Evolutionary conservation across 1,284 basidiomycete species (phyloP).

Genomic region (Irpex lacteus): DNA sequence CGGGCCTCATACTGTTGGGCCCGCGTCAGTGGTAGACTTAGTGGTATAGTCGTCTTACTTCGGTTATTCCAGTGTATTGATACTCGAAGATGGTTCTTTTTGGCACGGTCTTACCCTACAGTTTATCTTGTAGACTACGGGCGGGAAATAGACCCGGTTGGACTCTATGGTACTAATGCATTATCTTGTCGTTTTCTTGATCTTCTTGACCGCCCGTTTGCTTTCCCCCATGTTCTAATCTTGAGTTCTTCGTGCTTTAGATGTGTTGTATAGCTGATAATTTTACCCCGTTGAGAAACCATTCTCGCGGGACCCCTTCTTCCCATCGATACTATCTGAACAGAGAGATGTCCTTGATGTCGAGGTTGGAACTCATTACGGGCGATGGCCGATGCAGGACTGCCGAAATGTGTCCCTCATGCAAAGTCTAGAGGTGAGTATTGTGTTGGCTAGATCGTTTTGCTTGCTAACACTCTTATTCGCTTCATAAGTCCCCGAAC

Average conservation of each 20-base stretch:
- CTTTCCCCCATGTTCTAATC: too few relatives aligned
- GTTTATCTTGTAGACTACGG: neutral
- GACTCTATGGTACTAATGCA: neutral
- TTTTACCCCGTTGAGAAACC: too few relatives aligned
- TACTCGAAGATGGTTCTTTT: neutral
- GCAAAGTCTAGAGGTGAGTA: neutral
- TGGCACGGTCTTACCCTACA: neutral
- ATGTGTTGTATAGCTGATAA: neutral
- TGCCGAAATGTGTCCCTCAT: neutral
- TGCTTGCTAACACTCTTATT: neutral
- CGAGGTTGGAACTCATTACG: too few relatives aligned
- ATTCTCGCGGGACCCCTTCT: too few relatives aligned
- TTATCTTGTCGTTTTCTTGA: neutral
- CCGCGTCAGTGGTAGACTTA: neutral
- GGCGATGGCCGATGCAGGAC: too few relatives aligned
- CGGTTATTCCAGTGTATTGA: neutral
- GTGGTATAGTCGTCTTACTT: conserved; percentile 1
- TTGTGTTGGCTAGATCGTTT: neutral
- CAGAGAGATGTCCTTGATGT: too few relatives aligned
- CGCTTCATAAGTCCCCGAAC: neutral
- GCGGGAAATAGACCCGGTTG: neutral
- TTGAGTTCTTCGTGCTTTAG: neutral
- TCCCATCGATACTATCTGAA: too few relatives aligned
- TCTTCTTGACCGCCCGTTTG: neutral
- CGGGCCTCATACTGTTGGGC: neutral